Evolutionary conservation across 2,329 filamentous ascomycete genomes (phyloP), one percentile per base, ranked within the genome.

Genomic region (Amauroascus niger): DNA sequence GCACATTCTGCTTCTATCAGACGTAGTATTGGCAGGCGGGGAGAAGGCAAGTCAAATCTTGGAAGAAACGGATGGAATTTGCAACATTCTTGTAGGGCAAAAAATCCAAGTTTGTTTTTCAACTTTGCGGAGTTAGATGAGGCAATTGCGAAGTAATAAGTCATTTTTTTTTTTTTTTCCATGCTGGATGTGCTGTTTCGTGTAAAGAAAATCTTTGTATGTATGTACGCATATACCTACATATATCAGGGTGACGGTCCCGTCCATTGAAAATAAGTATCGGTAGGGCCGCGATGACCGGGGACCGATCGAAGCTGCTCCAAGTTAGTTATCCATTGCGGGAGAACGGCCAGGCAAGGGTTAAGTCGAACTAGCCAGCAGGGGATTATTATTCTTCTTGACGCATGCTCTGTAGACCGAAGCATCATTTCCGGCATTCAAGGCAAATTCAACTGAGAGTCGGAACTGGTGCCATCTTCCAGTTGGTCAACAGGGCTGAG

Each of bases 1-100:
- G 64, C 78, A 81, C 78, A 81, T 81, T 48, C 52, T 66, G 18
- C 7, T 6, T 37, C 13, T 46, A 18, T 6, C n/a, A 39, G 8
- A 22, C 20, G 41, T 28, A 32, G 24, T 50, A 45, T 22, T 16
- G 9, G 35, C 13, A 9, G 26, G n/a, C 37, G 4, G 30, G 16
- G 33, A 40, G 22, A 11, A 24, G 26, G 13, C 7, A 13, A 53
- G 18, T 39, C 20, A 22, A 47, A 6, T 40, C 14, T 40, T 22
- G 28, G 41, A 18, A 40, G 20, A 7, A 41, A 49, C n/a, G 6
- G 8, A 13, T 14, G 35, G 16, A 26, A 11, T 5, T 53, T 39
- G 35, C 32, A 18, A 32, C 45, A 47, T 47, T 48, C 16, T 47
- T 49, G 51, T 53, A 47, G 35, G 11, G 13, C 6, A 16, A 18